phyloP scores from a whole-genome alignment of 495 filamentous ascomycete species.

The Viridothelium virens region DNA sequence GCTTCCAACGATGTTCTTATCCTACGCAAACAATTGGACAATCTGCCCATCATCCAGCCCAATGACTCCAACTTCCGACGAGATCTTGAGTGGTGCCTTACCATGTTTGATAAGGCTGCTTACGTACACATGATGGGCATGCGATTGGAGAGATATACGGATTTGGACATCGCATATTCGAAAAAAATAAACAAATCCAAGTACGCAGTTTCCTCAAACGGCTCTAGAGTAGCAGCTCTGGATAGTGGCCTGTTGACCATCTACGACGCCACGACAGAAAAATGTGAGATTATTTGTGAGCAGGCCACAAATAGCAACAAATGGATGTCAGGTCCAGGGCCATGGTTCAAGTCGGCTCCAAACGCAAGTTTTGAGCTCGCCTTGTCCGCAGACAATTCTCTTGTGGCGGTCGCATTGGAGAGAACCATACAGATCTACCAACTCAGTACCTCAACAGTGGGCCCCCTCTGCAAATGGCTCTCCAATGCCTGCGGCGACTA shows the following conservation, averaged over 20 bases:
- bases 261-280: constrained; percentile 15
- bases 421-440: constrained; percentile 21
- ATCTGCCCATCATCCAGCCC: constrained; percentile 18
- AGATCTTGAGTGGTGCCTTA: constrained; percentile 11
- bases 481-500: constrained; percentile 16
- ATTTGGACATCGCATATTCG: neutral
- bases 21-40: constrained; percentile 16
- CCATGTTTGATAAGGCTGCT: constrained; percentile 16
- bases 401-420: constrained; percentile 22
- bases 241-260: constrained; percentile 11
- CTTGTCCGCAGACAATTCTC: constrained; percentile 15
- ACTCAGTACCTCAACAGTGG: constrained; percentile 14
- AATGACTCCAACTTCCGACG: neutral
- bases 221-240: neutral
- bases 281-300: constrained; percentile 11
- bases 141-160: neutral
- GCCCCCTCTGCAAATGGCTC: constrained; percentile 12
- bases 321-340: constrained; percentile 18
- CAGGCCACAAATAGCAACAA: constrained; percentile 20
- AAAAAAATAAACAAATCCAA: neutral
- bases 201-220: neutral
- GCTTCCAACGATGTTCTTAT: constrained; percentile 17
- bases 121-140: constrained; percentile 20
- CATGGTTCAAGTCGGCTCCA: constrained; percentile 18
- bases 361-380: constrained; percentile 17